Conservation (phyloP, 139 green algal genomes). For the Spirogloea muscicola region DNA sequence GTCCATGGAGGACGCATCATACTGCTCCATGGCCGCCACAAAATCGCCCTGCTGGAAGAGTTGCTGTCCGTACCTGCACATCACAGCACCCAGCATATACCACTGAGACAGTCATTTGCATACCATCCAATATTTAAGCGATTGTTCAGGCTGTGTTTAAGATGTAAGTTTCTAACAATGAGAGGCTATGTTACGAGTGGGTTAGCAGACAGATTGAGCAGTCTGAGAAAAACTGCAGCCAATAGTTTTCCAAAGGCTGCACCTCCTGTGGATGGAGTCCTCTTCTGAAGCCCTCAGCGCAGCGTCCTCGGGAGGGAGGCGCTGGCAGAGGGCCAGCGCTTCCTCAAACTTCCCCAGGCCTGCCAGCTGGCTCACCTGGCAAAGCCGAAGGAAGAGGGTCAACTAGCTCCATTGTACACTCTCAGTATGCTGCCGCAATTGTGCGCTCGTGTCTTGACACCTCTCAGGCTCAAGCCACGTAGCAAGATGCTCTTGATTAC, state of each 20-base stretch:
- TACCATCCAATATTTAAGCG: too few species aligned
- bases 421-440: too few species aligned
- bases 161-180: too few species aligned
- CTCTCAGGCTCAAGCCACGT: too few species aligned
- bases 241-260: too few species aligned
- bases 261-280: not conserved
- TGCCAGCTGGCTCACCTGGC: conserved; percentile 63
- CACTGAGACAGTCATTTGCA: not conserved
- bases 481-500: too few species aligned
- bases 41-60: conserved; percentile 65
- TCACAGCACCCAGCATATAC: not conserved
- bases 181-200: too few species aligned
- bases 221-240: too few species aligned
- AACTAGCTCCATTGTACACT: too few species aligned
- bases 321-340: conserved; percentile 59
- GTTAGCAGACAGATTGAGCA: too few species aligned
- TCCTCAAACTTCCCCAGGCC: conserved; percentile 59
- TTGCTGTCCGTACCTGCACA: conserved; percentile 59
- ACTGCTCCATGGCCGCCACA: conserved; percentile 73
- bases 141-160: too few species aligned
- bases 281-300: conserved; percentile 18
- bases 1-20: conserved; percentile 57
- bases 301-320: conserved; percentile 46
- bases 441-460: too few species aligned
- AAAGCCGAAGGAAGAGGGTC: not conserved